Conservation (phyloP, 202 grass and related monocot genomes). For the Sporobolus alterniflorus region DNA sequence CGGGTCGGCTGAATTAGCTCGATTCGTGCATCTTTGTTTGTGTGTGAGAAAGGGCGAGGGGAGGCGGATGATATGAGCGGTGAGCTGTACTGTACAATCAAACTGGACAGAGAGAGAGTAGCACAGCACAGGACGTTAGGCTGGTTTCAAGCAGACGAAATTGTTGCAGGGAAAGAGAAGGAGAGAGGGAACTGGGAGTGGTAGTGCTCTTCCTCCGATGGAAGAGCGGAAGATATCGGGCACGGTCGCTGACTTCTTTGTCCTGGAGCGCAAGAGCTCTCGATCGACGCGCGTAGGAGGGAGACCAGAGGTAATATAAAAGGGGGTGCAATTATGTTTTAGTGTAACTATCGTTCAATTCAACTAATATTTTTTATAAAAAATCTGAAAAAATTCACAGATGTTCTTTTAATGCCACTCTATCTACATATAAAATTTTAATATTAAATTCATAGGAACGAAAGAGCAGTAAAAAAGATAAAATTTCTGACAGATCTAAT, state of each 20-base stretch:
- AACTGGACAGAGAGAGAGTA: constrained; percentile 23
- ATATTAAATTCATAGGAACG: too few species aligned
- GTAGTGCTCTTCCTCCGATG: constrained; percentile 30
- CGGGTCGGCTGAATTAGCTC: constrained; percentile 12
- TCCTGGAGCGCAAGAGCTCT: constrained; percentile 35
- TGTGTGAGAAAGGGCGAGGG: constrained; percentile 10
- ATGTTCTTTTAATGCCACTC: too few species aligned
- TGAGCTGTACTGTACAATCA: constrained; percentile 26
- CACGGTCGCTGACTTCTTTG: constrained; percentile 59
- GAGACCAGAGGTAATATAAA: constrained; percentile 27
- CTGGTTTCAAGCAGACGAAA: constrained; percentile 47
- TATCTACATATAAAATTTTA: too few species aligned
- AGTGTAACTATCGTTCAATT: too few species aligned
- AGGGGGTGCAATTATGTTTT: too few species aligned
- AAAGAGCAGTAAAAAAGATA: too few species aligned
- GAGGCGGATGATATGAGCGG: constrained; percentile 41
- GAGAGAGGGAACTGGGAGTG: constrained; percentile 47
- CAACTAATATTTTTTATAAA: too few species aligned
- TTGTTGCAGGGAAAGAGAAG: constrained; percentile 10
- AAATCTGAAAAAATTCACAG: too few species aligned
- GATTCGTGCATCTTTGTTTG: constrained; percentile 25
- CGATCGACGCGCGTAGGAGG: constrained; percentile 42
- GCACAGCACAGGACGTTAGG: constrained; percentile 2
- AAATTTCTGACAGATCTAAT: too few species aligned
- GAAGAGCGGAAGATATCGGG: not conserved